Percentiles rank a stretch among this genome's conserved stretches.
Evolutionary conservation across 176 grass and related monocot genomes (phyloP).

Genomic region (Lolium perenne): DNA sequence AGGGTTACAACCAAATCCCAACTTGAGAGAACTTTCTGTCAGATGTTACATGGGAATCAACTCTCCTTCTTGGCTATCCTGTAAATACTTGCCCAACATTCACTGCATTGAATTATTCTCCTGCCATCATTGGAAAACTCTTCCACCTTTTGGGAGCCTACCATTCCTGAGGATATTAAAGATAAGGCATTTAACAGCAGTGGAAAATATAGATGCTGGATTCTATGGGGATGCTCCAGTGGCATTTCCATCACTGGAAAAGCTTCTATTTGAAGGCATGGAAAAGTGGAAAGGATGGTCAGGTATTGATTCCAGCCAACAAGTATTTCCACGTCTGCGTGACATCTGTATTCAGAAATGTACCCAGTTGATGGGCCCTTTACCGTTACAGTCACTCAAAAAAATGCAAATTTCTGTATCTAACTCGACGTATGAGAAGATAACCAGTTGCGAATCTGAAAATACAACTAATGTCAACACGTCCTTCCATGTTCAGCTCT

Average conservation of each 20-base stretch:
- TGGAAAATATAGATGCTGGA: conserved; percentile 37
- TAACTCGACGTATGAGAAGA: neutral
- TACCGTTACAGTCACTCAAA: conserved; percentile 1
- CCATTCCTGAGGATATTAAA: conserved; percentile 45
- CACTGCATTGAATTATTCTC: conserved; percentile 17
- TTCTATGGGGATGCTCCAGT: conserved; percentile 36
- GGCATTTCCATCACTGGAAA: conserved; percentile 43
- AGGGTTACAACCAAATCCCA: conserved; percentile 42
- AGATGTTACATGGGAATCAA: conserved; percentile 30
- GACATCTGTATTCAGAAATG: conserved; percentile 16
- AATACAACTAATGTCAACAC: neutral
- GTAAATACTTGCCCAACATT: conserved; percentile 29
- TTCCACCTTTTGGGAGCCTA: conserved; percentile 49
- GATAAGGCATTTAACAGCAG: conserved; percentile 5
- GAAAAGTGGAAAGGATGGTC: conserved; percentile 35
- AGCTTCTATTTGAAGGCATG: conserved; percentile 42
- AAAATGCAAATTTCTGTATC: conserved; percentile 19
- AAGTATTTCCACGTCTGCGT: neutral
- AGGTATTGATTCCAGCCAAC: neutral
- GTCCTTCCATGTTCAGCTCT: neutral
- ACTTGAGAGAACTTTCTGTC: conserved; percentile 44
- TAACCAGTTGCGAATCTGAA: neutral
- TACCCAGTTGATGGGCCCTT: neutral
- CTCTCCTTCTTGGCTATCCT: conserved; percentile 41
- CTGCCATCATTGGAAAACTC: conserved; percentile 31